phyloP scores from a whole-genome alignment of 2,329 filamentous ascomycete genomes.

The Phyllosticta capitalensis region DNA sequence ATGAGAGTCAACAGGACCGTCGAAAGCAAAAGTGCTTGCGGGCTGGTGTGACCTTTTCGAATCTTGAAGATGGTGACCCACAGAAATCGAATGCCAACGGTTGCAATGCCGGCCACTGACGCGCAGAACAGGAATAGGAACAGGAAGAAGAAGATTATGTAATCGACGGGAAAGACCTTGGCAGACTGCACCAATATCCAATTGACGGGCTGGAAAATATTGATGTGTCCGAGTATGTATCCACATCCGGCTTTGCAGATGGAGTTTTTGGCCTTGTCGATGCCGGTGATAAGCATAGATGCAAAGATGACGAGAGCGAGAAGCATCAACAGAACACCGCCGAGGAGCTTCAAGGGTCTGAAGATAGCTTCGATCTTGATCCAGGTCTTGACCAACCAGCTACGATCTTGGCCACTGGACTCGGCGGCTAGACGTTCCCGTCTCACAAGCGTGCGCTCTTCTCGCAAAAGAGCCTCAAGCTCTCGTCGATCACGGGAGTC shows the following conservation, averaged over 20 bases:
- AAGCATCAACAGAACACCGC: conserved; percentile 68
- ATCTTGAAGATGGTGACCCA: conserved; percentile 94
- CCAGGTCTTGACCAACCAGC: conserved; percentile 65
- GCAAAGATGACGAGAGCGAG: conserved; percentile 69
- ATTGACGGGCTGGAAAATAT: conserved; percentile 93
- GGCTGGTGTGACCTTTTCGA: conserved; percentile 76
- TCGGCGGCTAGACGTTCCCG: conserved; percentile 82
- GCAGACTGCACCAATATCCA: conserved; percentile 76
- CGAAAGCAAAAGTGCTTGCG: conserved; percentile 82
- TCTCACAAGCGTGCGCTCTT: conserved; percentile 85
- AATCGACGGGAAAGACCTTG: conserved; percentile 82
- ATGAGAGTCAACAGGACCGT: conserved; percentile 87
- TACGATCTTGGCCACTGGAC: conserved; percentile 65
- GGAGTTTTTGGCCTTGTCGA: conserved; percentile 95
- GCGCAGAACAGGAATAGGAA: conserved; percentile 82
- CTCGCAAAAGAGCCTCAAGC: conserved; percentile 73
- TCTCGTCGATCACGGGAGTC: conserved; percentile 81
- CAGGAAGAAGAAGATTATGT: conserved; percentile 75
- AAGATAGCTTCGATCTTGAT: conserved; percentile 72
- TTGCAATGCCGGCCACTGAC: conserved; percentile 76
- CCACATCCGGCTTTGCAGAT: conserved; percentile 84
- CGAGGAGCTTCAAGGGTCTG: conserved; percentile 78
- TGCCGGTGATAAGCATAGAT: conserved; percentile 89
- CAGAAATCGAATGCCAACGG: conserved; percentile 86
- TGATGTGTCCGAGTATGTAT: conserved; percentile 79